Evolutionary conservation across 2,329 filamentous ascomycete species (phyloP).

Genomic region (Spiromastix sp.): DNA sequence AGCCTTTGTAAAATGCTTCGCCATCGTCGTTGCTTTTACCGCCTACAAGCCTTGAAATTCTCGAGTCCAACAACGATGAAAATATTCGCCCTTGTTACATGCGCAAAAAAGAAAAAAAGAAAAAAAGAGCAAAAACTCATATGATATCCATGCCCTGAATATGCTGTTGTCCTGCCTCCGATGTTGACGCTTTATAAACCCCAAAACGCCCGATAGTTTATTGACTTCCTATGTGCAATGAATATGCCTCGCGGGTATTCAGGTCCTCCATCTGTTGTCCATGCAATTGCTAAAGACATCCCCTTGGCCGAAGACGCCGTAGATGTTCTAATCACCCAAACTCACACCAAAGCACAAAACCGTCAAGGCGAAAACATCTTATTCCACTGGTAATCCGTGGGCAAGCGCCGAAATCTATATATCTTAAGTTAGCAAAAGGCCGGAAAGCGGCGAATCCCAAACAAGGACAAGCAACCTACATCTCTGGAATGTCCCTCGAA

Average conservation of each 20-base stretch:
- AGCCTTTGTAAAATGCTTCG: too few species aligned
- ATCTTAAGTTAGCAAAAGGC: too few species aligned
- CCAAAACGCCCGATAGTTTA: not conserved
- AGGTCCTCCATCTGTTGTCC: not conserved
- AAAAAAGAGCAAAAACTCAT: too few species aligned
- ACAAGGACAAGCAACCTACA: too few species aligned
- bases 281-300: not conserved
- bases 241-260: not conserved
- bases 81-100: too few species aligned
- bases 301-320: not conserved
- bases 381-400: constrained; percentile 7
- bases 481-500: constrained; percentile 1
- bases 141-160: too few species aligned
- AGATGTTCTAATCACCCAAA: not conserved
- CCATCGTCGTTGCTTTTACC: too few species aligned
- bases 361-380: constrained; percentile 5
- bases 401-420: constrained; percentile 5
- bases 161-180: too few species aligned
- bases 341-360: not conserved
- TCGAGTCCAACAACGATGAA: too few species aligned
- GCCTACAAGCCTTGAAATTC: too few species aligned
- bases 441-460: too few species aligned
- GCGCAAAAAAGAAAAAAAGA: too few species aligned
- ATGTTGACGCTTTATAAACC: not conserved
- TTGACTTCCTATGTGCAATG: not conserved